These are phyloP conservation scores for Echinochloa phyllopogon DNA, from an alignment of 176 grass and related monocot genomes.

Conservation along the genomic window DNA sequence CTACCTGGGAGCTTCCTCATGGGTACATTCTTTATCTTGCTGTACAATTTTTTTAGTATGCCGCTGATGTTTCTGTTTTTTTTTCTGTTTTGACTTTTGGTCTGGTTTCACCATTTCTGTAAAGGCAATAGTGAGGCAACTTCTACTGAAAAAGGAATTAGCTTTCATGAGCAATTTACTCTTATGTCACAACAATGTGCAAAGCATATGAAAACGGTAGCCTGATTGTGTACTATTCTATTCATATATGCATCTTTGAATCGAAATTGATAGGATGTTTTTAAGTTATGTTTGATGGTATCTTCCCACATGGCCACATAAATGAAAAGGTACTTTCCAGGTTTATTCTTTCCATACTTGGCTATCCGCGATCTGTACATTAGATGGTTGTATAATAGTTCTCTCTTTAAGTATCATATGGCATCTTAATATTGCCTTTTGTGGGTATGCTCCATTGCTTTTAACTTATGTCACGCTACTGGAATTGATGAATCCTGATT, in stretches of 20 bases:
- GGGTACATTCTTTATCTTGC: slow-evolving; percentile 61
- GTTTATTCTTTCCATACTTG: slow-evolving; percentile 32
- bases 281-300: slow-evolving; percentile 8
- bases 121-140: not conserved
- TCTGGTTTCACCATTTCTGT: not conserved
- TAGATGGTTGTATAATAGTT: not conserved
- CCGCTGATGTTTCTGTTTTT: not conserved
- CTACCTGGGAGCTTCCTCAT: slow-evolving; percentile 98
- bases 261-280: slow-evolving; percentile 13
- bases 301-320: not conserved
- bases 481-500: not conserved
- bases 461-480: slow-evolving; percentile 23
- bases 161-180: not conserved
- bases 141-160: slow-evolving; percentile 23
- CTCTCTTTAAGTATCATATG: slow-evolving; percentile 8
- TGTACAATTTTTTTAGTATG: slow-evolving; percentile 31
- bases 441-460: not conserved
- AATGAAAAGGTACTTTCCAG: slow-evolving; percentile 13
- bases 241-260: slow-evolving; percentile 8
- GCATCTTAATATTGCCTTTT: not conserved
- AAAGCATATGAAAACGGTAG: slow-evolving; percentile 23
- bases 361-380: not conserved
- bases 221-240: not conserved
- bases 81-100: not conserved
- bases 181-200: not conserved